Percentiles rank a stretch among this genome's conserved stretches.
Evolutionary conservation across 2,329 filamentous ascomycete species (phyloP).

Genomic region (Clarireedia paspali): DNA sequence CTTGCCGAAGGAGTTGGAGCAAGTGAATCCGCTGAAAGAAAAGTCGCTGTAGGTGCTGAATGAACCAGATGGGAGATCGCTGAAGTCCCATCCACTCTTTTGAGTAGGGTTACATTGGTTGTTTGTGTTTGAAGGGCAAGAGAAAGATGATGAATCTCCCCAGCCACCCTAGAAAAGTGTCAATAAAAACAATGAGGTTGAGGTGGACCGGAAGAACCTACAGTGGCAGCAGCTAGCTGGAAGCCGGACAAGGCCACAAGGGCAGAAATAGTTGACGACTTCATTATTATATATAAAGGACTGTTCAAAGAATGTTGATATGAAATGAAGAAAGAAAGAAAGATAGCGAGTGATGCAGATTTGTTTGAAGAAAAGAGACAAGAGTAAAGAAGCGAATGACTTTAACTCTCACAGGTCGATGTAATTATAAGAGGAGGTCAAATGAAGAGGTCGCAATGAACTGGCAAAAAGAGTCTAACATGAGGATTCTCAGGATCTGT

Average conservation of each 20-base stretch:
- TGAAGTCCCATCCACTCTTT: constrained; percentile 64
- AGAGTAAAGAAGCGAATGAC: constrained; percentile 39
- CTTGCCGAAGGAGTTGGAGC: constrained; percentile 53
- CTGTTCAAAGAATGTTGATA: constrained; percentile 18
- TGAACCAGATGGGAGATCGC: constrained; percentile 49
- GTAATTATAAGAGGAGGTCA: constrained; percentile 6
- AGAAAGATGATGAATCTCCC: constrained; percentile 47
- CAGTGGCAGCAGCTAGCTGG: constrained; percentile 38
- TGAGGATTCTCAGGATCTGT: constrained; percentile 12
- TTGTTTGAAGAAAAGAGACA: constrained; percentile 27
- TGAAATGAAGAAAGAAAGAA: constrained; percentile 12
- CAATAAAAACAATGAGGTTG: constrained; percentile 9
- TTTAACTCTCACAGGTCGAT: constrained; percentile 29
- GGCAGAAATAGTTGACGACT: constrained; percentile 27
- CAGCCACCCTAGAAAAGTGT: constrained; percentile 32
- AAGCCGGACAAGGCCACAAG: constrained; percentile 27
- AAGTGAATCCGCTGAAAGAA: constrained; percentile 65
- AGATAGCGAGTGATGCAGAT: constrained; percentile 27
- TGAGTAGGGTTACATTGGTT: constrained; percentile 72
- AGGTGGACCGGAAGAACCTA: constrained; percentile 8
- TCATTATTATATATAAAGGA: constrained; percentile 32
- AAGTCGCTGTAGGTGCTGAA: constrained; percentile 66
- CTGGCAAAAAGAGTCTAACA: background rate
- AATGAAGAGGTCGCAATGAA: constrained; percentile 3
- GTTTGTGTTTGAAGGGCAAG: constrained; percentile 62